phyloP scores from a whole-genome alignment of 306 rosid species.

The Neltuma alba region DNA sequence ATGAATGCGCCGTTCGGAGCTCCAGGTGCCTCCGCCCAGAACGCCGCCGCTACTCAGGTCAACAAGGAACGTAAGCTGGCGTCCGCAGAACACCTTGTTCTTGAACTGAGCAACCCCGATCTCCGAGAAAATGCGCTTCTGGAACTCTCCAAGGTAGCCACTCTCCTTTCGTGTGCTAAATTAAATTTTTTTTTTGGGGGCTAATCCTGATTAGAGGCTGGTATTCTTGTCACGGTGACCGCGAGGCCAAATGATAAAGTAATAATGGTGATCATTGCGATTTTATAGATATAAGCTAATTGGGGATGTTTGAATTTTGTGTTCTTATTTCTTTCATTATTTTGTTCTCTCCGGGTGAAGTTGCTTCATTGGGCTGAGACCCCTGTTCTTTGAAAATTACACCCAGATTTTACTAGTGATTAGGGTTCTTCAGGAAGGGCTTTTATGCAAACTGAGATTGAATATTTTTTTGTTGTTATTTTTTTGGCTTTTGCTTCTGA shows the following conservation, averaged over 20 bases:
- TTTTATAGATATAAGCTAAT: not conserved
- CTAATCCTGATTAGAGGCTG: not conserved
- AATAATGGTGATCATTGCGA: not conserved
- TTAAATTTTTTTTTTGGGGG: slow-evolving; percentile 6
- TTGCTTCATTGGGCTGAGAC: not conserved
- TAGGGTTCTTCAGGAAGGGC: slow-evolving; percentile 9
- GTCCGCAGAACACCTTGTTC: slow-evolving; percentile 59
- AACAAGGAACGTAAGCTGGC: slow-evolving; percentile 72
- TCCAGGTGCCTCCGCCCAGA: slow-evolving; percentile 41
- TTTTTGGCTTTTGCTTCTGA: not conserved
- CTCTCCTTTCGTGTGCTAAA: not conserved
- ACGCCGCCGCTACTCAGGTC: slow-evolving; percentile 28
- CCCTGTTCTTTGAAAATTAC: not conserved
- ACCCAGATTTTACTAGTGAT: not conserved
- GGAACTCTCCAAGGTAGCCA: slow-evolving; percentile 49
- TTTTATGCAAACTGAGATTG: not conserved
- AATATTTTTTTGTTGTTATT: not conserved
- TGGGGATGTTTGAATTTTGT: not conserved
- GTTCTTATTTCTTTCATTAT: not conserved
- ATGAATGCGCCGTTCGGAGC: slow-evolving; percentile 62
- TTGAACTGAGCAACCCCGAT: slow-evolving; percentile 52
- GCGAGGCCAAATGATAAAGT: too few relatives aligned
- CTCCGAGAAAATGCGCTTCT: slow-evolving; percentile 57
- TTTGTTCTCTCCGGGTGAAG: not conserved
- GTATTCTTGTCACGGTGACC: not conserved